Evolutionary conservation across 306 rosid genomes (phyloP), one percentile per base, ranked within the genome.

Genomic region (Notholithocarpus densiflorus): DNA sequence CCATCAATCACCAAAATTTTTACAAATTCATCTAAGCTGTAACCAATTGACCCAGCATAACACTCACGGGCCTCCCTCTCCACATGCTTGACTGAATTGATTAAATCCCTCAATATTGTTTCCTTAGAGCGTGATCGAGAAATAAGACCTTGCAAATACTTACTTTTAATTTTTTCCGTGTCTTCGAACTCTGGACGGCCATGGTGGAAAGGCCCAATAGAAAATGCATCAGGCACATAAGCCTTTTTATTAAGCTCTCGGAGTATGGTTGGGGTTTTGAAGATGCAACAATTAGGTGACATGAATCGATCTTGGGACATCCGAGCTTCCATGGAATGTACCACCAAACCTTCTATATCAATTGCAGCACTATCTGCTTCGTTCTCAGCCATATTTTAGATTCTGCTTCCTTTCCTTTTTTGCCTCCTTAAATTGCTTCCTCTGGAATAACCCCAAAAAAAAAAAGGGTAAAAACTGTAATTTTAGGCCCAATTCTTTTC

Each of bases 1-100:
- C 85, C 82, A 24, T 84, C 88, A 1, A 84, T 72, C 6, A 84
- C 34, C 80, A 84, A 57, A 27, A 84, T 75, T 48, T 70, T 48
- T 6, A 57, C 2, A 19, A 84, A 66, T 0, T 76, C 66, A 1
- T 20, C 1, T 2, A 23, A 2, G 1, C 2, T 19, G 40, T 34
- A 29, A 10, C 4, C 54, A 15, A 80, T 27, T 23, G 61, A 34
- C 20, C 53, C 77, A 1, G 73, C 76, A 20, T 80, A 84, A 69
- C 32, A 76, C 1, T 5, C 10, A 0, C 61, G 79, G 5, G 82
- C 77, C 3, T 1, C 12, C 14, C 7, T 2, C 18, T 57, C 48
- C 5, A 54, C 6, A 4, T 34, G 9, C 0, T 0, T 0, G 7
- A 77, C 34, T 9, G 19, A 61, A 18, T n/a, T 12, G 34, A 60